Percentiles rank a stretch among this genome's conserved stretches.
Evolutionary conservation across 495 filamentous ascomycete genomes (phyloP).

Genomic region (Hyaloscypha variabilis): DNA sequence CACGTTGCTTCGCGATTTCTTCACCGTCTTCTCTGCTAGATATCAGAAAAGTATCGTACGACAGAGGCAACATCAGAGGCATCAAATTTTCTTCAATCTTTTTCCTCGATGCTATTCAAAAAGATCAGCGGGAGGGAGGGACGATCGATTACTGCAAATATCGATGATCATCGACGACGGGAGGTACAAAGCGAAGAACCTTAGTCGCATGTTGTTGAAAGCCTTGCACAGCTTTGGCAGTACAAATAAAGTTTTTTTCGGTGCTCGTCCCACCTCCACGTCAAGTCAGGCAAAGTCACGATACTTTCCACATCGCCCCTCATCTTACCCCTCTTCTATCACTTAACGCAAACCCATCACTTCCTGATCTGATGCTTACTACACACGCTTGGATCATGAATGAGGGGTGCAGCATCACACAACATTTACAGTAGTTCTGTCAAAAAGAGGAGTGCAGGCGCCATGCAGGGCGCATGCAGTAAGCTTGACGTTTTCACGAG

Average conservation of each 20-base stretch:
- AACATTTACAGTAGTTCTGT: neutral
- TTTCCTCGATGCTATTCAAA: neutral
- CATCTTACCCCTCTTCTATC: neutral
- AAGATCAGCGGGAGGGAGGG: neutral
- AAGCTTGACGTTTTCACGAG: neutral
- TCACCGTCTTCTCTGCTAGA: neutral
- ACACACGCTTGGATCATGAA: neutral
- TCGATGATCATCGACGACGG: no score
- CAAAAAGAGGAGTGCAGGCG: neutral
- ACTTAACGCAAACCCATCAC: neutral
- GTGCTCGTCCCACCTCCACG: neutral
- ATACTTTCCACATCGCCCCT: neutral
- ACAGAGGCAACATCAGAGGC: neutral
- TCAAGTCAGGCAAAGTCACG: neutral
- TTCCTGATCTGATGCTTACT: neutral
- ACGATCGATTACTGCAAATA: neutral
- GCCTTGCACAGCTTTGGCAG: neutral
- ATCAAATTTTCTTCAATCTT: neutral
- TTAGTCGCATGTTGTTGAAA: neutral
- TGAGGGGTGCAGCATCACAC: neutral
- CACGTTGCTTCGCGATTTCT: neutral
- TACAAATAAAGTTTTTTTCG: neutral
- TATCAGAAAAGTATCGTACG: neutral
- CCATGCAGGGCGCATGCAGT: neutral
- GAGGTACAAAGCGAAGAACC: neutral